Percentiles rank a stretch among this genome's conserved stretches.
Evolutionary conservation across 257 asterid genomes (phyloP).

Genomic region (Solanum acaule): DNA sequence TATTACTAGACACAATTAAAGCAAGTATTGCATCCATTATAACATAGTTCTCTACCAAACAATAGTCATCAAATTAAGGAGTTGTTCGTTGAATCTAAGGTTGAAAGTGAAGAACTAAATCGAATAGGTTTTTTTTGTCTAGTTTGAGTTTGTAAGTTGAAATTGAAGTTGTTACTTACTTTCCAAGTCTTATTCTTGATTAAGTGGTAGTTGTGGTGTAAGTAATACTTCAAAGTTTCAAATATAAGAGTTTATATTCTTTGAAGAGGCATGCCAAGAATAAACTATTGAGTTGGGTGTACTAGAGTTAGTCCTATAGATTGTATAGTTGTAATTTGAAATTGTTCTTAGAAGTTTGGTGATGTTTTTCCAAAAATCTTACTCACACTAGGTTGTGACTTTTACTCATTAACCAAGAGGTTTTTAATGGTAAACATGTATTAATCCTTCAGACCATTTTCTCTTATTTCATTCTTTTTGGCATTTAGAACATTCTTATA

Average conservation of each 20-base stretch:
- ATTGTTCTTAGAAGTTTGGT: neutral
- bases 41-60: neutral
- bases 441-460: no score
- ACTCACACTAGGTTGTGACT: neutral
- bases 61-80: neutral
- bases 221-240: neutral
- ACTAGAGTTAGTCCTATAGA: neutral
- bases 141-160: neutral
- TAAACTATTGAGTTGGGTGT: neutral
- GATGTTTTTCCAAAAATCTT: neutral
- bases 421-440: neutral
- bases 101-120: neutral
- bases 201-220: neutral
- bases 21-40: neutral
- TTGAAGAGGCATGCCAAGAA: neutral
- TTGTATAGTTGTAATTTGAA: neutral
- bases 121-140: no score
- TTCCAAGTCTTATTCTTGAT: neutral
- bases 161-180: neutral
- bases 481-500: neutral
- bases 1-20: neutral
- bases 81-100: neutral
- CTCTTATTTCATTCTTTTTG: neutral
- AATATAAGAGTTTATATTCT: neutral
- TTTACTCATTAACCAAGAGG: neutral